Conservation (phyloP, 352 stramenopile genomes). For the Phytopythium oedochilum region DNA sequence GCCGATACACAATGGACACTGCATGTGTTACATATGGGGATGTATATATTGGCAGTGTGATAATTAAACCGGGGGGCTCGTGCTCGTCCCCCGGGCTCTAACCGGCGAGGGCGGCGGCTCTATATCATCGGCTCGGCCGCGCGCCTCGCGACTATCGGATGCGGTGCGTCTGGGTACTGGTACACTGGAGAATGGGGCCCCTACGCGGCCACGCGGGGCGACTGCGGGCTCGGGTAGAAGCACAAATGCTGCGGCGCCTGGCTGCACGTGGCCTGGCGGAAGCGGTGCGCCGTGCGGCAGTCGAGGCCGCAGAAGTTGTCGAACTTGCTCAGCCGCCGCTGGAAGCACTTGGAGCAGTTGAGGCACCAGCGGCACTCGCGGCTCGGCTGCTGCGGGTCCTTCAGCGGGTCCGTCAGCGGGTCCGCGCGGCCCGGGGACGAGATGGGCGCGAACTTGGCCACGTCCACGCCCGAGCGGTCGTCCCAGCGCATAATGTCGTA, state of each 20-base stretch:
- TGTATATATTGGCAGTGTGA: background rate
- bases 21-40: no score
- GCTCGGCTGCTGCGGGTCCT: slow-evolving; percentile 53
- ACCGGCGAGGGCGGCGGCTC: background rate
- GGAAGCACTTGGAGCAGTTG: slow-evolving; percentile 79
- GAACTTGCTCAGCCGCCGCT: slow-evolving; percentile 57
- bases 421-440: slow-evolving; percentile 6
- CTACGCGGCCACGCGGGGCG: slow-evolving; percentile 11
- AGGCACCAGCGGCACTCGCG: slow-evolving; percentile 72
- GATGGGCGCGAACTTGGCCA: slow-evolving; percentile 19
- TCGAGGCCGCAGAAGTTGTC: slow-evolving; percentile 63
- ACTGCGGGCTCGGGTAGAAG: slow-evolving; percentile 11
- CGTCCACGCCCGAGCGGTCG: slow-evolving; percentile 14
- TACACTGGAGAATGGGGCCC: background rate
- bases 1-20: no score
- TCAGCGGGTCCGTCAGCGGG: slow-evolving; percentile 2
- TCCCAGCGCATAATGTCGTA: slow-evolving; percentile 49
- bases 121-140: background rate
- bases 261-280: slow-evolving; percentile 31
- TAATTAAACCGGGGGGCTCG: background rate
- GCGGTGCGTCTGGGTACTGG: background rate
- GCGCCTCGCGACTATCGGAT: background rate
- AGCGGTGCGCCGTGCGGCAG: slow-evolving; percentile 21
- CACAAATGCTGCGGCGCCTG: slow-evolving; percentile 19
- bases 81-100: background rate